Conservation (phyloP, 805 yeast genomes). For the Ogataea glucozyma region DNA sequence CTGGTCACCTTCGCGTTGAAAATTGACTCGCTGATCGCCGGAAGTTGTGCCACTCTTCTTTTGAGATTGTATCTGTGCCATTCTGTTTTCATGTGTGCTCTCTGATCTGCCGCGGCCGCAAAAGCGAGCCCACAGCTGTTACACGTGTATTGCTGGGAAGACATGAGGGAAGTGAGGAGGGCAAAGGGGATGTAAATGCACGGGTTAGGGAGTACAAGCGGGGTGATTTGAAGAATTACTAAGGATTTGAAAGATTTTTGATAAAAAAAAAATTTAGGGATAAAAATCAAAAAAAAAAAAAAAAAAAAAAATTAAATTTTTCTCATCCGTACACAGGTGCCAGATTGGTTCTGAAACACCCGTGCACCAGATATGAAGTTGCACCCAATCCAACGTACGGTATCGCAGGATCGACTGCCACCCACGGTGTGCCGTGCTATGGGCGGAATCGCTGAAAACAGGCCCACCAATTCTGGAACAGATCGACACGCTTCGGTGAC, state of each 20-base stretch:
- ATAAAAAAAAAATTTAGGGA: not conserved
- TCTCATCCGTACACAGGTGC: not conserved
- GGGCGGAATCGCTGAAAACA: too few species aligned
- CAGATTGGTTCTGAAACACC: constrained; percentile 1
- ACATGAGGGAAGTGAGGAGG: not conserved
- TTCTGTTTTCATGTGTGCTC: constrained; percentile 94
- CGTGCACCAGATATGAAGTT: constrained; percentile 4
- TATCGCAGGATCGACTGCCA: too few species aligned
- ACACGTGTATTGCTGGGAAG: constrained; percentile 53
- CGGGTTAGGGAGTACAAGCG: too few species aligned
- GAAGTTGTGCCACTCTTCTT: constrained; percentile 83
- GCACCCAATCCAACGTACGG: too few species aligned
- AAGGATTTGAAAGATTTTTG: not conserved
- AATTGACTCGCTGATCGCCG: constrained; percentile 51
- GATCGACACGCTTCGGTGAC: too few species aligned
- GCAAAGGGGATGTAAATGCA: too few species aligned
- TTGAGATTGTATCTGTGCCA: constrained; percentile 98
- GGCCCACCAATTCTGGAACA: too few species aligned
- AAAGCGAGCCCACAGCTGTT: constrained; percentile 86
- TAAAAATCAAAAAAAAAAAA: constrained; percentile 1
- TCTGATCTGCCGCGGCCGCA: constrained; percentile 77
- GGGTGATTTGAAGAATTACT: too few species aligned
- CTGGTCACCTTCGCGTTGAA: constrained; percentile 33
- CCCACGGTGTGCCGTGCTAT: too few species aligned
- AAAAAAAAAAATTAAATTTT: constrained; percentile 3